A percentile compares a stretch with the other conserved stretches of the same genome.
phyloP scores from a whole-genome alignment of 495 filamentous ascomycete genomes.

The Xylaria nigripes region DNA sequence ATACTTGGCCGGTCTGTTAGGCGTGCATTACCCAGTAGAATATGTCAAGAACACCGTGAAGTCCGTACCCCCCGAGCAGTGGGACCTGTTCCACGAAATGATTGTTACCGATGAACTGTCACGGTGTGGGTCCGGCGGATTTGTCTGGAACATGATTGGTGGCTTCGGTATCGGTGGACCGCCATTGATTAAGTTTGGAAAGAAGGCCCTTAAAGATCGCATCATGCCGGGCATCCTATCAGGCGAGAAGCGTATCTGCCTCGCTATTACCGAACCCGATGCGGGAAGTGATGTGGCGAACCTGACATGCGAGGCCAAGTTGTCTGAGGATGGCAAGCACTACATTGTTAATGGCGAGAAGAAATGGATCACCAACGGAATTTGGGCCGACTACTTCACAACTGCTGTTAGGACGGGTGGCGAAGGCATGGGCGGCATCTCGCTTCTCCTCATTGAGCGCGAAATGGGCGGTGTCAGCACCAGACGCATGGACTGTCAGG shows the following conservation, averaged over 20 bases:
- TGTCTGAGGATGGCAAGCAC: slow-evolving; percentile 88
- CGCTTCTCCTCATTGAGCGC: slow-evolving; percentile 77
- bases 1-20: slow-evolving; percentile 84
- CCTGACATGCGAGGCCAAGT: slow-evolving; percentile 88
- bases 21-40: slow-evolving; percentile 68
- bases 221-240: slow-evolving; percentile 68
- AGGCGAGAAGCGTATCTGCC: slow-evolving; percentile 91
- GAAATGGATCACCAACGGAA: slow-evolving; percentile 99
- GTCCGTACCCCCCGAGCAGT: slow-evolving; percentile 76
- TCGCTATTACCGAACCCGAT: slow-evolving; percentile 50
- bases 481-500: slow-evolving; percentile 95
- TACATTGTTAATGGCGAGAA: slow-evolving; percentile 99
- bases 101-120: slow-evolving; percentile 89
- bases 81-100: slow-evolving; percentile 98
- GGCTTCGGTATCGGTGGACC: slow-evolving; percentile 92
- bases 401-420: slow-evolving; percentile 85
- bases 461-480: slow-evolving; percentile 75
- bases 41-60: slow-evolving; percentile 61
- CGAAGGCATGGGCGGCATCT: slow-evolving; percentile 83
- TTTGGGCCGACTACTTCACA: slow-evolving; percentile 96
- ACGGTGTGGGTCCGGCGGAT: slow-evolving; percentile 77
- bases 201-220: slow-evolving; percentile 77
- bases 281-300: slow-evolving; percentile 78
- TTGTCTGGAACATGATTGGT: slow-evolving; percentile 97
- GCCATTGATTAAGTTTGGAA: slow-evolving; percentile 85